Percentiles rank a stretch among this genome's conserved stretches.
Conservation (phyloP, 345 rosid species). For the Bruguiera gymnorhiza region DNA sequence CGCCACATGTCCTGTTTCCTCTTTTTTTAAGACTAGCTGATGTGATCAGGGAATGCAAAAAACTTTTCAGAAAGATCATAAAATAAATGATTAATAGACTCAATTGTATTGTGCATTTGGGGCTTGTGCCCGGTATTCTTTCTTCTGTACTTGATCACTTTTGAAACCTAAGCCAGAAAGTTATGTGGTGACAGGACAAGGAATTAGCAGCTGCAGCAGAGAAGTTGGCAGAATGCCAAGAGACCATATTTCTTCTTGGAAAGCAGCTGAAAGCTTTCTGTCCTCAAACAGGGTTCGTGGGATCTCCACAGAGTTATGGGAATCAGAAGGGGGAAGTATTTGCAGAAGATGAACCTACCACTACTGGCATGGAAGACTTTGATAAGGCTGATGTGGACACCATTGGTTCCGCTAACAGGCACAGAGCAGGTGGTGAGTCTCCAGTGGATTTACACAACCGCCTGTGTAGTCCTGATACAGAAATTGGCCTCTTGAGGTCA, state of each 20-base stretch:
- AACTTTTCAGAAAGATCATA: no score
- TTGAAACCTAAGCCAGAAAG: slow-evolving; percentile 1
- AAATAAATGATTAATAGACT: no score
- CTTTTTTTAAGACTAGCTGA: no score
- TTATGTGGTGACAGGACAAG: slow-evolving; percentile 48
- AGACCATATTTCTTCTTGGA: slow-evolving; percentile 90
- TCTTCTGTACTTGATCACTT: neutral
- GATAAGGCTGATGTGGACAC: slow-evolving; percentile 37
- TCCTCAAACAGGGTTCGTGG: slow-evolving; percentile 55
- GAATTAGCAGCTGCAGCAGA: slow-evolving; percentile 87
- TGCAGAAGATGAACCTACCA: slow-evolving; percentile 38
- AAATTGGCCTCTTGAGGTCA: slow-evolving; percentile 44
- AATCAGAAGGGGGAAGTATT: slow-evolving; percentile 42
- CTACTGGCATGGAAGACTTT: slow-evolving; percentile 35
- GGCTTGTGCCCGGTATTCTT: neutral
- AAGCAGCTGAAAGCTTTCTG: slow-evolving; percentile 81
- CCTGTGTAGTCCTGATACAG: slow-evolving; percentile 54
- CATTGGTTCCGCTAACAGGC: slow-evolving; percentile 23
- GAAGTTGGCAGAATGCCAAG: slow-evolving; percentile 93
- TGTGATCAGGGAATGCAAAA: no score
- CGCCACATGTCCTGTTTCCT: no score
- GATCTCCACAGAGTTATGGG: slow-evolving; percentile 41
- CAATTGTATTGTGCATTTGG: no score
- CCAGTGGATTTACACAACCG: slow-evolving; percentile 30
- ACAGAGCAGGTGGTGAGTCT: slow-evolving; percentile 39